A percentile compares a stretch with the other conserved stretches of the same genome.
Evolutionary conservation across 768 basidiomycete genomes (phyloP).

Genomic region (Mycena maculata): DNA sequence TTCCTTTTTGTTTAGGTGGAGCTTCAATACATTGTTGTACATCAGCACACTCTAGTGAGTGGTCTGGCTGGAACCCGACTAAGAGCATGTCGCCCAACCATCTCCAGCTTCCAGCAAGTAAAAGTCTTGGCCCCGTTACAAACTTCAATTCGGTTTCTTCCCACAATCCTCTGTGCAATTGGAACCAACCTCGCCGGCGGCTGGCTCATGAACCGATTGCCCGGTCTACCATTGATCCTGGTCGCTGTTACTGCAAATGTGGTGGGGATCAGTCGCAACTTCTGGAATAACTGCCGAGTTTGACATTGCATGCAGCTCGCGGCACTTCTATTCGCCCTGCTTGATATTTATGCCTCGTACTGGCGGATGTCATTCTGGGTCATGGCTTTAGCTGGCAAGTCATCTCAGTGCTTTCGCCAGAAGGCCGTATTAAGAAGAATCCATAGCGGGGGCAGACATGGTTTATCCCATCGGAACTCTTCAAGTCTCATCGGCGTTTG

Average conservation of each 20-base stretch:
- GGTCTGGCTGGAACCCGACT: too few species aligned
- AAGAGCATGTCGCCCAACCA: background rate
- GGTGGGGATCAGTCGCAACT: too few species aligned
- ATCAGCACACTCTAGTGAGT: too few species aligned
- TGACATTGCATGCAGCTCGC: slow-evolving; percentile 4
- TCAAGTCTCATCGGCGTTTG: slow-evolving; percentile 42
- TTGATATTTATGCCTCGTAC: slow-evolving; percentile 1
- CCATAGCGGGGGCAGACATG: slow-evolving; percentile 39
- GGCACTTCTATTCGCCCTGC: background rate
- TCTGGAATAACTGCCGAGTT: too few species aligned
- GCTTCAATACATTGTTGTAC: too few species aligned
- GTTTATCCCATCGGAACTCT: slow-evolving; percentile 45
- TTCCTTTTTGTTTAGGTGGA: too few species aligned
- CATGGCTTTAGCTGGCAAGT: background rate
- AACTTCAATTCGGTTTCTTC: slow-evolving; percentile 8
- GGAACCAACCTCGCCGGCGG: background rate
- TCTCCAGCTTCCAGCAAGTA: slow-evolving; percentile 36
- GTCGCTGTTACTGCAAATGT: too few species aligned
- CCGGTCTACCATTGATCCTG: background rate
- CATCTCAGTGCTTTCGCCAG: too few species aligned
- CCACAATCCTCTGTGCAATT: background rate
- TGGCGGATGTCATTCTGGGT: slow-evolving; percentile 3
- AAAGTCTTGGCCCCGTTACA: background rate
- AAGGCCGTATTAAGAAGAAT: background rate
- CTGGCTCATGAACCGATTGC: slow-evolving; percentile 2